These are phyloP conservation scores for Lecanicillium sp. DNA, from an alignment of 2,329 filamentous ascomycete genomes.

Conservation along the genomic window DNA sequence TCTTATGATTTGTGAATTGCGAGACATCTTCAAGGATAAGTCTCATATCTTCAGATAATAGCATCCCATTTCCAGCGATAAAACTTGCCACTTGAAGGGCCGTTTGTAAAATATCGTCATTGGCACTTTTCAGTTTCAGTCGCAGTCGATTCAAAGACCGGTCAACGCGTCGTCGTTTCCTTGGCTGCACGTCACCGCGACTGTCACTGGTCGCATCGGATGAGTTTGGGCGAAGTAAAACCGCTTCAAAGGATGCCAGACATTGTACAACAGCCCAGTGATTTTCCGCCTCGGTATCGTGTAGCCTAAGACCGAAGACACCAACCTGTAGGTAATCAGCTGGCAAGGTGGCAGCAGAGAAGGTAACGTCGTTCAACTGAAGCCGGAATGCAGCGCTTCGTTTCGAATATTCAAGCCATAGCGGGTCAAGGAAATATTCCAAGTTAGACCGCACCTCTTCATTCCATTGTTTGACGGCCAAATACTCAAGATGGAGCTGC, in stretches of 20 bases:
- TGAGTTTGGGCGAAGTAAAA: constrained; percentile 25
- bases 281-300: constrained; percentile 46
- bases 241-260: constrained; percentile 47
- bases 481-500: constrained; percentile 52
- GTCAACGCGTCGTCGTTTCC: constrained; percentile 41
- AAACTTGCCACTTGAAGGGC: constrained; percentile 52
- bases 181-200: constrained; percentile 34
- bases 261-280: constrained; percentile 53
- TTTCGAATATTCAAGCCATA: constrained; percentile 73
- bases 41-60: constrained; percentile 42
- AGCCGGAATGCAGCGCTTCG: constrained; percentile 64
- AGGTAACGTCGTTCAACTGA: constrained; percentile 68
- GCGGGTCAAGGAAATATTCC: constrained; percentile 56
- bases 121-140: constrained; percentile 36
- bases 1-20: constrained; percentile 59
- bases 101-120: constrained; percentile 37
- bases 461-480: constrained; percentile 36
- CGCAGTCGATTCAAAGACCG: constrained; percentile 36
- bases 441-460: constrained; percentile 37
- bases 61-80: constrained; percentile 36
- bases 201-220: constrained; percentile 11
- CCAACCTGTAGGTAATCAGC: constrained; percentile 36
- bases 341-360: constrained; percentile 37
- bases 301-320: constrained; percentile 45
- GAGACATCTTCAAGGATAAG: constrained; percentile 51